Evolutionary conservation across 1,284 basidiomycete genomes (phyloP).

Genomic region (Entoloma clypeatum): DNA sequence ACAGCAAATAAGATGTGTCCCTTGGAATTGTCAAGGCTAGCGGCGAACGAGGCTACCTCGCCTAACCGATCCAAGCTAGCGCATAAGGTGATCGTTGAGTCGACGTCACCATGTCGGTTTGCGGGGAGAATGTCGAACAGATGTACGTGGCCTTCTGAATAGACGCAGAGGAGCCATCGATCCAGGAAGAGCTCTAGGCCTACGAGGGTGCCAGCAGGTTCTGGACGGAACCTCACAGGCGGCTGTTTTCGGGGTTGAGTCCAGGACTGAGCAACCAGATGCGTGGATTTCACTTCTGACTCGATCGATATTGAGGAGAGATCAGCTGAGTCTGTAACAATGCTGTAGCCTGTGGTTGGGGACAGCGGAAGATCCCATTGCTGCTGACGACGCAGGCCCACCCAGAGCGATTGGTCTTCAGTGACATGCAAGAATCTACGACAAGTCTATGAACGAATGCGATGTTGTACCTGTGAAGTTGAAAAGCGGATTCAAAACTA

Average conservation of each 20-base stretch:
- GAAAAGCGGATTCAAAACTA: conserved; percentile 4
- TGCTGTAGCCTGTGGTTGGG: not conserved
- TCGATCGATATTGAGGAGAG: conserved; percentile 2
- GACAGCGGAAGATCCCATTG: conserved; percentile 2
- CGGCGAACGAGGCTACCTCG: conserved; percentile 28
- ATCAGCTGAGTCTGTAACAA: not conserved
- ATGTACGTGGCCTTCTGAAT: conserved; percentile 33
- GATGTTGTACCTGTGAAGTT: not conserved
- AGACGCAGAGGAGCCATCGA: conserved; percentile 38
- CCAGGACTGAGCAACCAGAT: conserved; percentile 13
- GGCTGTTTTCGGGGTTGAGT: conserved; percentile 5
- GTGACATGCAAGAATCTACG: conserved; percentile 7
- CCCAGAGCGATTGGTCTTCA: conserved; percentile 11
- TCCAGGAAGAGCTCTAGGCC: conserved; percentile 36
- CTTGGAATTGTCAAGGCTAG: conserved; percentile 22
- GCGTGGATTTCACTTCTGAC: conserved; percentile 7
- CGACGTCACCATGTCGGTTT: not conserved
- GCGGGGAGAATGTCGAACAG: conserved; percentile 31
- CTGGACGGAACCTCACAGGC: conserved; percentile 14
- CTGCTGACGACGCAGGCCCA: conserved; percentile 5
- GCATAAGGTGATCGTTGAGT: not conserved
- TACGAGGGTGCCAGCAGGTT: conserved; percentile 22
- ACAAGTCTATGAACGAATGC: conserved; percentile 13
- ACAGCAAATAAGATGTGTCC: conserved; percentile 21
- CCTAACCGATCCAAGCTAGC: conserved; percentile 15